Evolutionary conservation across 176 grass and related monocot species (phyloP), one percentile per base, ranked within the genome.

Genomic region (Dendrocalamus sinicus): DNA sequence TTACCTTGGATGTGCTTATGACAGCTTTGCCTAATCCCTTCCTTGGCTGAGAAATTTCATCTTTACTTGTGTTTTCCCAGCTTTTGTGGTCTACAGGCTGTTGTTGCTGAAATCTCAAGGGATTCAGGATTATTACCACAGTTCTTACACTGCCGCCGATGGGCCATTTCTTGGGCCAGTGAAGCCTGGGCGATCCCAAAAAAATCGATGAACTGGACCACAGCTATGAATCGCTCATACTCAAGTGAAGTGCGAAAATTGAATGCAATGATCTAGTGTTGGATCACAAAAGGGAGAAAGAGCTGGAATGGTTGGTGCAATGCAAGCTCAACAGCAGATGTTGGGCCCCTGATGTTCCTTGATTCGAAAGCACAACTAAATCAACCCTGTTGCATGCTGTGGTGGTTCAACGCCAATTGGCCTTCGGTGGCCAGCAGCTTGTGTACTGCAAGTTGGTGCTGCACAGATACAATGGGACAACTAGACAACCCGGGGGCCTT

Each of bases 191-290:
- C 4, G 32, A 70, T 71, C 71, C 35, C 28, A 30, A 12, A 62
- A 43, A 75, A 48, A 11, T 64, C 30, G 61, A 88, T 3, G 3
- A 24, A 52, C 10, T 84, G 85, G 81, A 84, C 89, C 85, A 84
- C 70, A 50, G 23, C 28, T 19, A 43, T 22, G 68, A 61, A 67
- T 54, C 13, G 52, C 66, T 65, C 50, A 63, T 64, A 75, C 85
- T 70, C 54, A 70, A 88, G 62, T 55, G 81, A 74, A 55, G 44
- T 24, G 44, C 43, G 14, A 24, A 75, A 61, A 91, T 72, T 85
- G 76, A 91, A 81, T 77, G 81, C 77, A 85, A 77, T 72, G 85
- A 88, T 85, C 77, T 66, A 77, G 72, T 78, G 84, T 83, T 86
- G 79, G 67, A 78, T 84, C 86, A 43, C 37, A n/a, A 52, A 69